phyloP scores from a whole-genome alignment of 768 basidiomycete genomes.

The Leccinellum rugosiceps region DNA sequence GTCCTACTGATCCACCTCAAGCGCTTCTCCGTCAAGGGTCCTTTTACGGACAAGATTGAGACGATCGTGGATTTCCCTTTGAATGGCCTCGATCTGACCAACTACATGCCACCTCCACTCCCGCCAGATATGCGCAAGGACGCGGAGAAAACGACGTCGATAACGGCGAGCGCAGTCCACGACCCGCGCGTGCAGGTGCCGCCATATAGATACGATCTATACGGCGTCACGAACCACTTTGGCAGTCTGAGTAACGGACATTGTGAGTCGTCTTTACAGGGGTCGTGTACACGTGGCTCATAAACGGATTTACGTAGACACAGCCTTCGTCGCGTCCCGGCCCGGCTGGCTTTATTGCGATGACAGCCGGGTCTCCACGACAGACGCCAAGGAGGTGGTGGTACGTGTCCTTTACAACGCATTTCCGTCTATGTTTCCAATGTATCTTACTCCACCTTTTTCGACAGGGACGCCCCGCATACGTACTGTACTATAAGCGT shows the following conservation, averaged over 20 bases:
- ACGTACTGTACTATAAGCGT: slow-evolving; percentile 81
- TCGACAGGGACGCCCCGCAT: slow-evolving; percentile 60
- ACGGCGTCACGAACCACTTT: slow-evolving; percentile 94
- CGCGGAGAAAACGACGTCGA: slow-evolving; percentile 36
- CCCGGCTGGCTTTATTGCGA: slow-evolving; percentile 93
- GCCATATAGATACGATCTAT: slow-evolving; percentile 91
- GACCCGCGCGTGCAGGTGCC: slow-evolving; percentile 83
- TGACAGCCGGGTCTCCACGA: slow-evolving; percentile 79
- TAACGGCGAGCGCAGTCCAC: slow-evolving; percentile 34
- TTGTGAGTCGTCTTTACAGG: slow-evolving; percentile 54
- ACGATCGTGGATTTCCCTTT: slow-evolving; percentile 90
- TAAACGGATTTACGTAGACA: slow-evolving; percentile 53
- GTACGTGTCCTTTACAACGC: slow-evolving; percentile 43
- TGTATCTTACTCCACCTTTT: slow-evolving; percentile 18
- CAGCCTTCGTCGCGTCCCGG: slow-evolving; percentile 83
- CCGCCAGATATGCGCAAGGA: slow-evolving; percentile 59
- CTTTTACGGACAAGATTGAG: slow-evolving; percentile 95
- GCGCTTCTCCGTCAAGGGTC: slow-evolving; percentile 86
- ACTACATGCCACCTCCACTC: slow-evolving; percentile 81
- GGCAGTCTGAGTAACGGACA: slow-evolving; percentile 94
- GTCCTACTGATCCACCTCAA: slow-evolving; percentile 91
- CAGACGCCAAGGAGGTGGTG: slow-evolving; percentile 77
- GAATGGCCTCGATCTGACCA: slow-evolving; percentile 58
- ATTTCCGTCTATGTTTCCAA: not conserved
- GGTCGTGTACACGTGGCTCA: not conserved